Evolutionary conservation across 2,329 filamentous ascomycete genomes (phyloP).

Genomic region (Colletotrichum plurivorum): DNA sequence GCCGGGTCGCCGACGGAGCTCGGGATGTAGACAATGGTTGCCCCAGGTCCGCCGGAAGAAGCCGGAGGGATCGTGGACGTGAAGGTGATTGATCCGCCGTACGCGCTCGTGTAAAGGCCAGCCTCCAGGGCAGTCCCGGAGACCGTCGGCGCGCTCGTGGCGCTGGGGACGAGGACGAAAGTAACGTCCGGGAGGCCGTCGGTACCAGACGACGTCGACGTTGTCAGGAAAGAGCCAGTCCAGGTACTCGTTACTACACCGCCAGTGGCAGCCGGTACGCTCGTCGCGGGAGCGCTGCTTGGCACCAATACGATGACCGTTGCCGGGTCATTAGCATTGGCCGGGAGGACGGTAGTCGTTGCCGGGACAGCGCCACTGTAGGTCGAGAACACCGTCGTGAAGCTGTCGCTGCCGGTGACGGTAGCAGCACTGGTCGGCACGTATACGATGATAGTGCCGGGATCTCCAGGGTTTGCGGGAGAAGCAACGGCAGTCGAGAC

Average conservation of each 20-base stretch:
- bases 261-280: conserved; percentile 1
- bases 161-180: neutral
- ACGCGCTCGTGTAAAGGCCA: conserved; percentile 19
- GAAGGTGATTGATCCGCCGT: conserved; percentile 18
- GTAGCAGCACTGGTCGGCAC: conserved; percentile 15
- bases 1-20: neutral
- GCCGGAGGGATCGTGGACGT: conserved; percentile 6
- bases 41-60: conserved; percentile 21
- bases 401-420: neutral
- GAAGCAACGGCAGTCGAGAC: conserved; percentile 28
- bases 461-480: conserved; percentile 31
- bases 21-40: conserved; percentile 20
- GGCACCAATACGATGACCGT: conserved; percentile 32
- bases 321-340: conserved; percentile 22
- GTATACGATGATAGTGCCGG: conserved; percentile 25
- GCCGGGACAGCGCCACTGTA: conserved; percentile 24
- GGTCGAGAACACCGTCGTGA: conserved; percentile 29
- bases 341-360: conserved; percentile 30
- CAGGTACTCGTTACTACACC: conserved; percentile 3
- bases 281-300: conserved; percentile 7
- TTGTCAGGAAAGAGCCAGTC: neutral
- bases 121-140: conserved; percentile 1
- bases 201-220: neutral
- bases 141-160: neutral
- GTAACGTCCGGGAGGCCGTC: neutral